Base-by-base conservation (phyloP, 129 eudicot genomes). In the Artemisia annua region DNA sequence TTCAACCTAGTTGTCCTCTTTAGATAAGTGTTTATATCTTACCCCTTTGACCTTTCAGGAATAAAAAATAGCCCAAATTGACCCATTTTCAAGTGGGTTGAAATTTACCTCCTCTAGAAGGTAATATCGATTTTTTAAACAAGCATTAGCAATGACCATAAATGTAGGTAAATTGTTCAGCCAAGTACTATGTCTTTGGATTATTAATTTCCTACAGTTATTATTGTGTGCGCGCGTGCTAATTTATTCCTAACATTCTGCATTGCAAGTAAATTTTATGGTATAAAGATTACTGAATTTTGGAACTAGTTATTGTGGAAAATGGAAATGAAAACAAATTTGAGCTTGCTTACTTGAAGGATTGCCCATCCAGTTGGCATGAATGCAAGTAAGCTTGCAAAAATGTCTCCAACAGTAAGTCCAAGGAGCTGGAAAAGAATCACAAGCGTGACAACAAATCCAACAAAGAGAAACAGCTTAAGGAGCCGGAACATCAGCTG, bases 301-400 rank as follows among this genome's bases (percentile, higher is more conserved):
- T 22, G 54, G 19, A 54, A 15, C 8, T 4, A 70, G 30, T 22
- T 26, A 26, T 52, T 18, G 14, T 4, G 35, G 57, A 63, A 71
- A 66, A 8, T 53, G 48, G n/a, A 50, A 56, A 39, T 62, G 32
- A 30, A 7, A 28, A 39, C 46, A 39, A 7, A 8, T 28, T 20
- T 17, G 66, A 17, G 57, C 12, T 68, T 59, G 48, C 52, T 28
- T 80, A 92, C 97, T 92, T 70, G 87, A 52, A 94, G 83, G 78
- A 94, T 85, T 75, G 98, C 98, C 98, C 98, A 94, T 79, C 98
- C 97, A 11, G 98, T 87, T 43, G 98, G 97, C 80, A 94, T 48
- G 85, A 94, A 94, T 60, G 92, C 98, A 53, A 94, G 75, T 60
- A 94, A 84, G 86, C 98, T 82, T 59, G 90, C 82, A 17, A 88